A percentile compares a stretch with the other conserved stretches of the same genome.
Conservation (phyloP, 164 flowering plant genomes). For the Santalum album region DNA sequence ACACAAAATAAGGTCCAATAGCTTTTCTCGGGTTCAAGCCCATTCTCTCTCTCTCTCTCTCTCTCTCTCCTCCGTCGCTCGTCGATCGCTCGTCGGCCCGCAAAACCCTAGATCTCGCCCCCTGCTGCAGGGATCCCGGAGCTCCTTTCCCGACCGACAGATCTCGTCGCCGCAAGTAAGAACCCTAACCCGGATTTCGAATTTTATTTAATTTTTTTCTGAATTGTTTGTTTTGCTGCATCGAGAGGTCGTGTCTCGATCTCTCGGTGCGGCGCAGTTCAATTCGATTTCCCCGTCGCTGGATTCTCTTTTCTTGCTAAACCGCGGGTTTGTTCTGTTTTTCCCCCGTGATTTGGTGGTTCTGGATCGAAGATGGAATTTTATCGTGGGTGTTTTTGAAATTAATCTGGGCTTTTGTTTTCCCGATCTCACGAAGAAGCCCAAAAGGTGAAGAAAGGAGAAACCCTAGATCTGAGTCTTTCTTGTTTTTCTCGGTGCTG, state of each 20-base stretch:
- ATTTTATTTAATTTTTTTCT: too few relatives aligned
- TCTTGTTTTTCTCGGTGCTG: background rate
- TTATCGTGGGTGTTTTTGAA: background rate
- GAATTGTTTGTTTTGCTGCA: too few relatives aligned
- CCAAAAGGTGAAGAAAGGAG: background rate
- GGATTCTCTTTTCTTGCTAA: too few relatives aligned
- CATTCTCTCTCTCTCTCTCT: constrained; percentile 9
- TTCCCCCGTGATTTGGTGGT: background rate
- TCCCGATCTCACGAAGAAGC: background rate
- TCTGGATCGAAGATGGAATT: background rate
- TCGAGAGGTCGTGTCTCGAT: too few relatives aligned
- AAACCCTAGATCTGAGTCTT: constrained; percentile 12
- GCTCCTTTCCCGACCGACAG: constrained; percentile 3
- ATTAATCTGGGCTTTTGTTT: constrained; percentile 6
- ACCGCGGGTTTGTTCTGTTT: too few relatives aligned
- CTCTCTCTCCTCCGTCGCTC: constrained; percentile 2
- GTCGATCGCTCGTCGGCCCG: background rate
- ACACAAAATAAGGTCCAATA: constrained; percentile 24
- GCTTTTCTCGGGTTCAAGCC: constrained; percentile 22
- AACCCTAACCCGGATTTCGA: background rate
- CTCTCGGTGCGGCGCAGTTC: too few relatives aligned
- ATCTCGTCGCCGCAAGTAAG: constrained; percentile 7
- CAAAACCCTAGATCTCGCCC: constrained; percentile 20
- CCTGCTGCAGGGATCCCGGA: constrained; percentile 3
- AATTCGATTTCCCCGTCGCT: background rate